Evolutionary conservation across 371 early-diverging fungal species (phyloP).

Genomic region (Dinochytrium kinnereticum): DNA sequence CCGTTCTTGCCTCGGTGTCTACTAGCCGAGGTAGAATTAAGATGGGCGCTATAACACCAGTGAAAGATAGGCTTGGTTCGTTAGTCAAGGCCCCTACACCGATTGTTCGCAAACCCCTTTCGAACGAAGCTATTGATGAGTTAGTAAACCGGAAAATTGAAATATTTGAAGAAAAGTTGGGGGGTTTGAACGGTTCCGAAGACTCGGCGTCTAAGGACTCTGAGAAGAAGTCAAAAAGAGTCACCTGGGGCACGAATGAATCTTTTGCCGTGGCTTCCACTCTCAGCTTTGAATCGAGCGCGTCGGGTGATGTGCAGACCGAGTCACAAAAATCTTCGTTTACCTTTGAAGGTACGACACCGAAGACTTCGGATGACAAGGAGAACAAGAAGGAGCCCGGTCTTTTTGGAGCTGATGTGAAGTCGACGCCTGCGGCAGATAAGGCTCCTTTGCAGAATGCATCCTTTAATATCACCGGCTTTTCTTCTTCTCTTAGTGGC

Average conservation of each 20-base stretch:
- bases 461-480: no score
- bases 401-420: constrained; percentile 12
- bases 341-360: no score
- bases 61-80: background rate
- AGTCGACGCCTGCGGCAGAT: background rate
- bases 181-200: background rate
- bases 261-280: background rate
- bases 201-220: background rate
- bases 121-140: background rate
- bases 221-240: constrained; percentile 6
- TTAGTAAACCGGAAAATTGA: background rate
- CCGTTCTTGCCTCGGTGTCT: constrained; percentile 14
- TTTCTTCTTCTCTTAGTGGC: no score
- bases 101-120: background rate
- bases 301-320: no score
- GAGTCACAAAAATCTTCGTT: no score
- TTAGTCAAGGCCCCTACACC: constrained; percentile 1
- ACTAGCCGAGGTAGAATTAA: constrained; percentile 12
- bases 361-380: no score
- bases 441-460: no score
- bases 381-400: background rate
- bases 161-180: background rate
- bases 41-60: background rate
- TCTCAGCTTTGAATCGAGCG: no score
- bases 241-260: constrained; percentile 2